A percentile compares a stretch with the other conserved stretches of the same genome.
Conservation (phyloP, 495 filamentous ascomycete species). For the Symbiotaphrina buchneri region DNA sequence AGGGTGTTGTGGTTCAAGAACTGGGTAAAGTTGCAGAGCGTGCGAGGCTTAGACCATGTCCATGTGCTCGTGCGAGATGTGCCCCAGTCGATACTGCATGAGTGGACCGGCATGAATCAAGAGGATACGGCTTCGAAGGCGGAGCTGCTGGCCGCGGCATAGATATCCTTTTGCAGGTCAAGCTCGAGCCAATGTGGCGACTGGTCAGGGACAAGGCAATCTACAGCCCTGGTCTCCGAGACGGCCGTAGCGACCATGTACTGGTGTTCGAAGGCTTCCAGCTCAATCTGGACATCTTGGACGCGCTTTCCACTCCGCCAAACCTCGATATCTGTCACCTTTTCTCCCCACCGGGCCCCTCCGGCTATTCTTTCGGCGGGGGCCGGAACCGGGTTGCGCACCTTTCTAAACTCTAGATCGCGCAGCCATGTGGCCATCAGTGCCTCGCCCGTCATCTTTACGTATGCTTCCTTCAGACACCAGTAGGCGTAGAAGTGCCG, state of each 20-base stretch:
- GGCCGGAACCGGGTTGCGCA: conserved; percentile 26
- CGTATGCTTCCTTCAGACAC: conserved; percentile 77
- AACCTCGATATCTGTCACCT: conserved; percentile 26
- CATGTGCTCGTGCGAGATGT: conserved; percentile 45
- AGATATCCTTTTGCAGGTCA: too few relatives aligned
- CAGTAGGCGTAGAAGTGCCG: conserved; percentile 73
- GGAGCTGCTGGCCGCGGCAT: too few relatives aligned
- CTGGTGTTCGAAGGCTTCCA: conserved; percentile 33
- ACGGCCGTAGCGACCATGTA: conserved; percentile 38
- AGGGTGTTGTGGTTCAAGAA: conserved; percentile 88
- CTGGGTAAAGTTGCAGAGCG: conserved; percentile 73
- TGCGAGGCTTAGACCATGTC: conserved; percentile 58
- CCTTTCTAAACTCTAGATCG: conserved; percentile 42
- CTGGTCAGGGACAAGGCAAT: too few relatives aligned
- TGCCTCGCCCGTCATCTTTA: conserved; percentile 85
- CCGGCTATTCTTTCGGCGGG: conserved; percentile 8
- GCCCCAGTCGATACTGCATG: conserved; percentile 28
- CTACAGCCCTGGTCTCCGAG: conserved; percentile 9
- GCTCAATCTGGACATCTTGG: conserved; percentile 31
- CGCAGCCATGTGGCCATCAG: conserved; percentile 60
- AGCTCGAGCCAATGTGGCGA: too few relatives aligned
- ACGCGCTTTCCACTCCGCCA: conserved; percentile 23
- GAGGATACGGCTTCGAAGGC: too few relatives aligned
- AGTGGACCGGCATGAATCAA: conserved; percentile 48
- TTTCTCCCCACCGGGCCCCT: conserved; percentile 20